Evolutionary conservation across 2,329 filamentous ascomycete species (phyloP).

Genomic region (Epicoccum sorghinum): DNA sequence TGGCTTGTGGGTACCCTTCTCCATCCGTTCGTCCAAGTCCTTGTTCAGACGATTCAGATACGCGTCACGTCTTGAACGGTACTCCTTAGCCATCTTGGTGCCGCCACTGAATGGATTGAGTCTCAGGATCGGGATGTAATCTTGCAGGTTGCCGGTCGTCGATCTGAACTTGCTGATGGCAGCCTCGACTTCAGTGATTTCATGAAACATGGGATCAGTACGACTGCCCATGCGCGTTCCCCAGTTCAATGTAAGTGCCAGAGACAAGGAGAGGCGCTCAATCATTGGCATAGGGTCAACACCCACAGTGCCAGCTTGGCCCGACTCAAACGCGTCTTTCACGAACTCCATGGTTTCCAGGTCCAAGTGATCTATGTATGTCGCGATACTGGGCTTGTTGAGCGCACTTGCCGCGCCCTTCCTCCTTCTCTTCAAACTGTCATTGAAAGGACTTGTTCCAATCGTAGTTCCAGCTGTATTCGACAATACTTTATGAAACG

Average conservation of each 20-base stretch:
- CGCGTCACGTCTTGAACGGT: slow-evolving; percentile 64
- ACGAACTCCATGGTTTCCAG: slow-evolving; percentile 68
- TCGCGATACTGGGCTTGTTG: slow-evolving; percentile 68
- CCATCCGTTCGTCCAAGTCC: slow-evolving; percentile 66
- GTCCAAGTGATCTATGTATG: slow-evolving; percentile 67
- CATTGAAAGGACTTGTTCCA: slow-evolving; percentile 70
- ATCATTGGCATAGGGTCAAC: slow-evolving; percentile 73
- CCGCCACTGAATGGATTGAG: slow-evolving; percentile 67
- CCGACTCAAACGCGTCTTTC: slow-evolving; percentile 64
- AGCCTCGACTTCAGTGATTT: slow-evolving; percentile 68
- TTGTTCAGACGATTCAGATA: slow-evolving; percentile 65
- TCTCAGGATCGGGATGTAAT: slow-evolving; percentile 65
- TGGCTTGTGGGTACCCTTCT: slow-evolving; percentile 64
- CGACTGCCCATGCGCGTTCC: slow-evolving; percentile 65
- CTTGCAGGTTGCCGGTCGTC: slow-evolving; percentile 66
- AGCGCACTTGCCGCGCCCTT: slow-evolving; percentile 70
- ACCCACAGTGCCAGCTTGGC: slow-evolving; percentile 58
- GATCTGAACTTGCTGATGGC: slow-evolving; percentile 65
- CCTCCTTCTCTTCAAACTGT: slow-evolving; percentile 66
- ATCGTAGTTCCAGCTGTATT: slow-evolving; percentile 72
- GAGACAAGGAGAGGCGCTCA: slow-evolving; percentile 66
- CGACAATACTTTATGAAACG: slow-evolving; percentile 62
- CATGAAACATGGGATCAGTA: slow-evolving; percentile 65
- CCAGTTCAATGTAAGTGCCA: slow-evolving; percentile 70
- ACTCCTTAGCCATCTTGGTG: slow-evolving; percentile 63